Evolutionary conservation across 202 grass and related monocot genomes (phyloP).

Genomic region (Cymbopogon flexuosus): DNA sequence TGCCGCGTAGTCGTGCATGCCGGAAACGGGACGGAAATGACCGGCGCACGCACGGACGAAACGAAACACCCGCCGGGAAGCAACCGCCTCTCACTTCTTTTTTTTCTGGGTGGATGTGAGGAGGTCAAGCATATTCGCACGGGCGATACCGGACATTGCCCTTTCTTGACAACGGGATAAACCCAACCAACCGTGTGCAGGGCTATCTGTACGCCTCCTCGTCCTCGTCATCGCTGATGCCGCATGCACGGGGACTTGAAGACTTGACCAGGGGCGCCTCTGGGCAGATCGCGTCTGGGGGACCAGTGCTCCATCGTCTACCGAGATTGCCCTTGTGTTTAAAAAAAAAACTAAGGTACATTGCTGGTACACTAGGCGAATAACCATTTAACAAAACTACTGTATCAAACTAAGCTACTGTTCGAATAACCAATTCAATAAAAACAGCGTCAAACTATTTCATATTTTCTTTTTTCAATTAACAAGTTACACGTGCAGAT

Average conservation of each 20-base stretch:
- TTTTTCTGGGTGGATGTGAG: not conserved
- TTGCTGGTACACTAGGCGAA: too few species aligned
- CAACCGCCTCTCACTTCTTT: not conserved
- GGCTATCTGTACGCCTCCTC: not conserved
- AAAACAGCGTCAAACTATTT: too few species aligned
- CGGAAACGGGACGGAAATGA: not conserved
- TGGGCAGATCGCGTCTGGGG: too few species aligned
- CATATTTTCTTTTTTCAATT: too few species aligned
- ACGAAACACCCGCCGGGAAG: not conserved
- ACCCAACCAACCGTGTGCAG: not conserved
- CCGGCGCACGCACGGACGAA: not conserved
- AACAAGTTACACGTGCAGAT: too few species aligned
- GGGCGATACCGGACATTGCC: not conserved
- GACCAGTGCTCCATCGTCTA: not conserved
- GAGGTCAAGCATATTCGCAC: slow-evolving; percentile 26
- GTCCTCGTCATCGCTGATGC: slow-evolving; percentile 1
- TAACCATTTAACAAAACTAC: too few species aligned
- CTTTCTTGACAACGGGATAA: not conserved
- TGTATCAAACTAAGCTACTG: too few species aligned
- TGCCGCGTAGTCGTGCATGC: not conserved
- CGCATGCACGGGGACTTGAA: not conserved
- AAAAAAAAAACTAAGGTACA: not conserved
- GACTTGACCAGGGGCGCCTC: not conserved
- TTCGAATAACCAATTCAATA: not conserved
- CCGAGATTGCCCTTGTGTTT: not conserved